Base-by-base conservation (phyloP, 208 protist species). In the Wallacemonas rigidus region DNA sequence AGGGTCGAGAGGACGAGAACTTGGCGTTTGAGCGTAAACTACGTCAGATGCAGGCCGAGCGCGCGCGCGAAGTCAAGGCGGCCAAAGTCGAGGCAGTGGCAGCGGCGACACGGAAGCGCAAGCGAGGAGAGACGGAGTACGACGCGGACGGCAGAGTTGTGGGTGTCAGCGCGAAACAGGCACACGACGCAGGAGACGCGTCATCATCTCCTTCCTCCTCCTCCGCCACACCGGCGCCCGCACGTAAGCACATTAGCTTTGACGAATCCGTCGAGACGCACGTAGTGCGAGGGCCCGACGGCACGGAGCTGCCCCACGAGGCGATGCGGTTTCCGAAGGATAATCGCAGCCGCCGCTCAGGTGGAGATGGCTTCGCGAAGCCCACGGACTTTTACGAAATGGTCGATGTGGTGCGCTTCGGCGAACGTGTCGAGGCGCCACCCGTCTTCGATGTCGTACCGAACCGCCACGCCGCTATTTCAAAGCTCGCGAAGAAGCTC, bases 371-470 rank as follows among this genome's bases (percentile, higher is more conserved):
- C 63, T 54, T 58, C 63, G 61, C 56, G 64, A 80, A 79, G 70
- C 67, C 77, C 43, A 72, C 80, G 43, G 91, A 96, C 47, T 96
- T 94, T 55, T 87, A 89, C 71, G 89, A 96, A 41, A 60, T 96
- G 53, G 87, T 96, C 1, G 91, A 96, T 79, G 82, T 96, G 15
- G 89, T 94, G 14, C 86, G 88, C 35, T 95, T 85, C 75, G 89
- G 89, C 35, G 89, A 96, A 72, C 87, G 92, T 2, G 89, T 94
- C 2, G 89, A 94, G 74, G 92, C 89, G 9, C 92, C 92, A 50
- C 92, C 92, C 8, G 86, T 92, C n/a, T 95, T 96, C 54, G 86
- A 94, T 60, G 82, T 88, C 2, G 69, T 95, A 57, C 92, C 92
- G 6, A 90, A 89, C 69, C 76, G 75, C 41, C 74, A 93, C 73